Percentiles rank a stretch among this genome's conserved stretches.
Evolutionary conservation across 1,284 basidiomycete genomes (phyloP).

Genomic region (Prillingera fragicola): DNA sequence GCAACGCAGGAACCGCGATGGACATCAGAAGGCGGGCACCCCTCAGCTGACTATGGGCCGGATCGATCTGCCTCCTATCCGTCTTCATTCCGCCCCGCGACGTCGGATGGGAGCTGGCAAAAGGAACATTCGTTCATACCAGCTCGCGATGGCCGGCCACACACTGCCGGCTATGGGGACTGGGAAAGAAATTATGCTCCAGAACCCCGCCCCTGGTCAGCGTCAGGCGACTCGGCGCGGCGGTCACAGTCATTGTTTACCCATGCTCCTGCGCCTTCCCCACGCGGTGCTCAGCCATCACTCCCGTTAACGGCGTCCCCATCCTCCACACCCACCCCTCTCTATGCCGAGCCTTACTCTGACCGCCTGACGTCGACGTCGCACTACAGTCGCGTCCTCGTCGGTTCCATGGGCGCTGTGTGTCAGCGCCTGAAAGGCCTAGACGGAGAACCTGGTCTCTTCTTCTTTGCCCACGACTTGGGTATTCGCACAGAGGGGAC

Average conservation of each 20-base stretch:
- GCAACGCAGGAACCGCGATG: too few species aligned
- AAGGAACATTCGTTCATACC: too few species aligned
- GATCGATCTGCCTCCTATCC: constrained; percentile 1
- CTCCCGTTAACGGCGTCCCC: constrained; percentile 11
- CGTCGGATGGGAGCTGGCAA: constrained; percentile 5
- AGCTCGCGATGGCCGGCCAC: constrained; percentile 1
- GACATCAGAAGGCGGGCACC: too few species aligned
- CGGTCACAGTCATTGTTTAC: constrained; percentile 8
- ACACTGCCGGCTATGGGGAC: constrained; percentile 4
- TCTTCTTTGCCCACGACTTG: constrained; percentile 81
- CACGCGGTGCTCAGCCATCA: background rate
- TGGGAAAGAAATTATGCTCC: constrained; percentile 5
- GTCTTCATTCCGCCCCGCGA: background rate
- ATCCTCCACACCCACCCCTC: background rate
- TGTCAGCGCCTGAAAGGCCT: constrained; percentile 76
- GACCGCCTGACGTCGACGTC: constrained; percentile 53
- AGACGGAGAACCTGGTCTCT: constrained; percentile 73
- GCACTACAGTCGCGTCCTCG: constrained; percentile 75
- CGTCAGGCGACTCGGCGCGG: constrained; percentile 5
- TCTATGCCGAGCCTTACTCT: constrained; percentile 9
- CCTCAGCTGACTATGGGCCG: background rate
- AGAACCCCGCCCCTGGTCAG: constrained; percentile 7
- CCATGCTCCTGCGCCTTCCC: constrained; percentile 3
- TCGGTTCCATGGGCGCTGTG: constrained; percentile 77
- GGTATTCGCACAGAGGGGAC: constrained; percentile 77